Evolutionary conservation across 23 red algal species (phyloP).

Genomic region (Chondrus crispus): DNA sequence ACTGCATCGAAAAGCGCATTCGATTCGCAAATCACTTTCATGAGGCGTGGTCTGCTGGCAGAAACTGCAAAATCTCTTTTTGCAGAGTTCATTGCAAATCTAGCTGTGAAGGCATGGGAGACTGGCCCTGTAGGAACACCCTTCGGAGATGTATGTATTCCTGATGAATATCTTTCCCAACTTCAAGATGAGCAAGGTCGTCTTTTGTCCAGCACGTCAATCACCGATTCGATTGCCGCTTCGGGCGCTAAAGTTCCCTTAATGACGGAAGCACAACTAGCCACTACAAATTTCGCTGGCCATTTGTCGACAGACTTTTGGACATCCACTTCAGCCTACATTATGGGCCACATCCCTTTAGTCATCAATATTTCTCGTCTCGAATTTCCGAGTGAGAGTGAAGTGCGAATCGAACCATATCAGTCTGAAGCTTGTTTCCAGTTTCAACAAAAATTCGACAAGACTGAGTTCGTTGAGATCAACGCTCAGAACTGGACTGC

Average conservation of each 20-base stretch:
- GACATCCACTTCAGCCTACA: not conserved
- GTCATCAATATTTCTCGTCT: not conserved
- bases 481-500: not conserved
- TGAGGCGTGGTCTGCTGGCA: not conserved
- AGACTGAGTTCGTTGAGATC: not conserved
- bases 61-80: not conserved
- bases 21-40: not conserved
- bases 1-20: not conserved
- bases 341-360: not conserved
- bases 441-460: not conserved
- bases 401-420: not conserved
- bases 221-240: not conserved
- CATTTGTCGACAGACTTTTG: constrained; percentile 8
- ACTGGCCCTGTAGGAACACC: not conserved
- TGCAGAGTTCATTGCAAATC: not conserved
- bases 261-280: no score
- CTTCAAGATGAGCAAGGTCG: not conserved
- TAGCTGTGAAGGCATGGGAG: not conserved
- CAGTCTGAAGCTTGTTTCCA: not conserved
- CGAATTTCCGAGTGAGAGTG: not conserved
- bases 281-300: no score
- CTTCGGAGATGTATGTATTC: not conserved
- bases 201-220: not conserved
- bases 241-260: not conserved
- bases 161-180: not conserved